Percentiles rank a stretch among this genome's conserved stretches.
phyloP scores from a whole-genome alignment of 2,329 filamentous ascomycete genomes.

The Akanthomyces lecanii region DNA sequence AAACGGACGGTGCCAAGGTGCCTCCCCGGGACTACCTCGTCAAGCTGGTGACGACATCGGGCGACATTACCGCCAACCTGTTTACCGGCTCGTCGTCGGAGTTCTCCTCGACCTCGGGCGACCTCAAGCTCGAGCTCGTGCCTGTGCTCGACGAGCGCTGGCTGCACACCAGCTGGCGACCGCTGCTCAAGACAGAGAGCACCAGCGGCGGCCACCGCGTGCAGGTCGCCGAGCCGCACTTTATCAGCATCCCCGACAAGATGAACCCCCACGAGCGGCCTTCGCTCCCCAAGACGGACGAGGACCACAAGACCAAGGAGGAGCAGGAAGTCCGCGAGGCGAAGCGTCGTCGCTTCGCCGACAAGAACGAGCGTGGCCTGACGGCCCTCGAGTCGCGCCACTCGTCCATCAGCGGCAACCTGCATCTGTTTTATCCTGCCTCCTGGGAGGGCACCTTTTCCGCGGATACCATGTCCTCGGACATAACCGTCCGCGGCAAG shows the following conservation, averaged over 20 bases:
- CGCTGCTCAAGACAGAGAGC: constrained; percentile 37
- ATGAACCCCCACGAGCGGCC: constrained; percentile 19
- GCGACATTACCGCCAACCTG: constrained; percentile 37
- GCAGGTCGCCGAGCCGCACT: constrained; percentile 41
- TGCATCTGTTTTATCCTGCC: constrained; percentile 42
- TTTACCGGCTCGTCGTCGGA: constrained; percentile 36
- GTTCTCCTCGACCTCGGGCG: constrained; percentile 39
- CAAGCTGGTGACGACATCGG: constrained; percentile 41
- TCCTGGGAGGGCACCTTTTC: constrained; percentile 46
- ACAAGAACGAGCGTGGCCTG: constrained; percentile 24
- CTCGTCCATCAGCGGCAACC: constrained; percentile 39
- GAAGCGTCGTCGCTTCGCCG: background rate
- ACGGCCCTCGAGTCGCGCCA: constrained; percentile 39
- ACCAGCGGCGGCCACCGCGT: constrained; percentile 41
- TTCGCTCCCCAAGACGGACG: constrained; percentile 18
- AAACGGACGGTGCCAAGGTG: constrained; percentile 26
- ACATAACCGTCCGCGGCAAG: constrained; percentile 37
- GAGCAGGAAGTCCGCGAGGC: background rate
- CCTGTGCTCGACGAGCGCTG: constrained; percentile 37
- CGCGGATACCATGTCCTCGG: constrained; percentile 38
- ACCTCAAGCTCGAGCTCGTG: constrained; percentile 37
- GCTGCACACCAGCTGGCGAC: constrained; percentile 19
- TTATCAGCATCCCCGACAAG: constrained; percentile 29
- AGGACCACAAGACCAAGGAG: background rate
- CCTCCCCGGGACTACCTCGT: constrained; percentile 46